A percentile compares a stretch with the other conserved stretches of the same genome.
These are phyloP conservation scores for Pyrenochaeta sp. DNA, from an alignment of 2,329 filamentous ascomycete species.

Conservation along the genomic window DNA sequence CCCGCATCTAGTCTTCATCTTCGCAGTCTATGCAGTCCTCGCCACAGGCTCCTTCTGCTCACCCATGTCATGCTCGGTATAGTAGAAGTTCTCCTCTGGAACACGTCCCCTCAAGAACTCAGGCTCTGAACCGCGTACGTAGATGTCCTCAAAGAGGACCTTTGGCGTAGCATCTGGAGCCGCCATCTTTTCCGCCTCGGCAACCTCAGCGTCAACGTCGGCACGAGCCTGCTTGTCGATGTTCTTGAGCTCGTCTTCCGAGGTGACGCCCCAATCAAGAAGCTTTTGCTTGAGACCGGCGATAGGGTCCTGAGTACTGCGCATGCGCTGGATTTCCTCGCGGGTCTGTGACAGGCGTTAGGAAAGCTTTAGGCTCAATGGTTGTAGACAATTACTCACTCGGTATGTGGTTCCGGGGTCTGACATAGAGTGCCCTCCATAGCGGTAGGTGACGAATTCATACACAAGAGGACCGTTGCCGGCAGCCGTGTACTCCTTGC, in stretches of 20 bases:
- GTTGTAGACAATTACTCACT: constrained; percentile 37
- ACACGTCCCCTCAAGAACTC: constrained; percentile 86
- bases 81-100: constrained; percentile 91
- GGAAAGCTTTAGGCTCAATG: too few species aligned
- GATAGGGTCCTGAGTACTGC: constrained; percentile 97
- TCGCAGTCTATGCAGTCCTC: constrained; percentile 36
- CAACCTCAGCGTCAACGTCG: constrained; percentile 89
- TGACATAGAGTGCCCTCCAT: constrained; percentile 99
- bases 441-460: constrained; percentile 99
- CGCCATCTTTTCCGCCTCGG: constrained; percentile 86
- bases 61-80: constrained; percentile 56
- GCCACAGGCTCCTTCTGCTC: constrained; percentile 45
- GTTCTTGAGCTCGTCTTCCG: constrained; percentile 93
- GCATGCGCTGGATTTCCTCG: constrained; percentile 99
- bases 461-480: constrained; percentile 94
- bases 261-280: constrained; percentile 89
- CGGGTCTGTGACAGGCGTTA: constrained; percentile 67
- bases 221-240: constrained; percentile 93
- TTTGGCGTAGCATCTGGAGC: constrained; percentile 78
- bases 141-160: constrained; percentile 96
- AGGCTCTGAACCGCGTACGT: constrained; percentile 87
- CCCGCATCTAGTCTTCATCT: neutral
- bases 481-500: constrained; percentile 82
- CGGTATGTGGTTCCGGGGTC: constrained; percentile 99
- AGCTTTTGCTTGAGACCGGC: constrained; percentile 98